These are phyloP conservation scores for Lindgomyces ingoldianus DNA, from an alignment of 495 filamentous ascomycete genomes.

Conservation along the genomic window DNA sequence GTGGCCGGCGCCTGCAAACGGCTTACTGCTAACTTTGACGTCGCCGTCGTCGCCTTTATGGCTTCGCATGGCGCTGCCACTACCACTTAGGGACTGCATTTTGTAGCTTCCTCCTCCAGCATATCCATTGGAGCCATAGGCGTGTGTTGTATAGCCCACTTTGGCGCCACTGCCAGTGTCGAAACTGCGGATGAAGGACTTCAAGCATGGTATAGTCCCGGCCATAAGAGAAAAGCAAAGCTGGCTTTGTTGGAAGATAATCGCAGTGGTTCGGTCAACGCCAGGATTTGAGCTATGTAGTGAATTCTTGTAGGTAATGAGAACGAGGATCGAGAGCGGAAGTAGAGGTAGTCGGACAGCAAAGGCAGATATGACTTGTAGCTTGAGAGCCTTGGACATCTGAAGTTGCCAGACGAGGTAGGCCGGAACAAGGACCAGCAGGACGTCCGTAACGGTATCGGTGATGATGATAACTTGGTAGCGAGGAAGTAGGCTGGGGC, in stretches of 20 bases:
- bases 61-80: constrained; percentile 5
- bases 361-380: constrained; percentile 34
- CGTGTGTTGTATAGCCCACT: constrained; percentile 2
- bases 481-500: constrained; percentile 23
- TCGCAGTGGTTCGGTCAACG: constrained; percentile 15
- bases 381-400: constrained; percentile 18
- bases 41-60: constrained; percentile 7
- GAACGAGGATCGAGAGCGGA: constrained; percentile 3
- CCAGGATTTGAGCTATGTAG: constrained; percentile 16
- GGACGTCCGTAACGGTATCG: constrained; percentile 26
- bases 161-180: constrained; percentile 29
- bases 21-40: constrained; percentile 8
- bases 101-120: constrained; percentile 8
- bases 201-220: constrained; percentile 32
- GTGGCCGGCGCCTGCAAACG: not conserved
- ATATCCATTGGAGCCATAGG: constrained; percentile 5
- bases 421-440: constrained; percentile 17
- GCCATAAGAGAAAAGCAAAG: constrained; percentile 34
- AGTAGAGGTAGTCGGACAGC: constrained; percentile 28
- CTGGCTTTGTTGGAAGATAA: constrained; percentile 33
- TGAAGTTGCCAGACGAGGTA: constrained; percentile 33
- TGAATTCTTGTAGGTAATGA: constrained; percentile 1
- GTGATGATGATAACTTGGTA: constrained; percentile 22
- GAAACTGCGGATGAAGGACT: constrained; percentile 39
- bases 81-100: constrained; percentile 9